Base-by-base conservation (phyloP, 108 stramenopile species). In the Fragilariopsis cylindrus region DNA sequence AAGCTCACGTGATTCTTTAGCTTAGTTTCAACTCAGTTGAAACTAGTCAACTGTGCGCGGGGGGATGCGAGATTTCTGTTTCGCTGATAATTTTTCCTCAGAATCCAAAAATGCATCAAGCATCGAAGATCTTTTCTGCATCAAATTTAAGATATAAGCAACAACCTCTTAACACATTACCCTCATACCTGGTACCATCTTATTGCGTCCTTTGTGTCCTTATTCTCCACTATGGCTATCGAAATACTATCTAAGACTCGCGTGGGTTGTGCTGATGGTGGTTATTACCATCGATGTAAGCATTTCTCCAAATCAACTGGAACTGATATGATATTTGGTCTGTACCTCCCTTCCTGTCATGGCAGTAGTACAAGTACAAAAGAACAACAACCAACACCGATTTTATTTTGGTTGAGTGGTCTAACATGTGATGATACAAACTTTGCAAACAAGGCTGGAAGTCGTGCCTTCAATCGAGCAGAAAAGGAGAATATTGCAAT, bases 371-470 rank as follows among this genome's bases (percentile, higher is more conserved):
- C 45, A n/a, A 69, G 39, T 21, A 81, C 65, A 41, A 85, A 77
- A 70, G 82, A 81, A 6, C 30, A 30, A 30, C 39, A 43, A n/a
- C 76, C 78, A 8, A 84, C 86, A 8, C 91, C 91, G 18, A 84
- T 81, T 18, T 65, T 92, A 21, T 92, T 76, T 63, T 99, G 94
- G 90, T 76, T 99, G 57, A 88, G 87, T 50, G 98, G 99, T 0
- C 80, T 99, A 65, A 99, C 99, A 18, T 98, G 99, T 76, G 96
- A 93, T 30, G 96, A 95, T 75, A 92, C 97, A 54, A 99, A 98
- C 79, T 98, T 98, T 81, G 81, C 87, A 54, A 85, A 84, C 66
- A 99, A 99, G 80, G 92, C 91, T 1, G 95, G 95, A 48, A 67
- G 76, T 5, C 73, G 60, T 12, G 93, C 93, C 40, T 94, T 94